Percentiles rank a stretch among this genome's conserved stretches.
phyloP scores from a whole-genome alignment of 768 basidiomycete species.

The Panaeolus papilionaceus region DNA sequence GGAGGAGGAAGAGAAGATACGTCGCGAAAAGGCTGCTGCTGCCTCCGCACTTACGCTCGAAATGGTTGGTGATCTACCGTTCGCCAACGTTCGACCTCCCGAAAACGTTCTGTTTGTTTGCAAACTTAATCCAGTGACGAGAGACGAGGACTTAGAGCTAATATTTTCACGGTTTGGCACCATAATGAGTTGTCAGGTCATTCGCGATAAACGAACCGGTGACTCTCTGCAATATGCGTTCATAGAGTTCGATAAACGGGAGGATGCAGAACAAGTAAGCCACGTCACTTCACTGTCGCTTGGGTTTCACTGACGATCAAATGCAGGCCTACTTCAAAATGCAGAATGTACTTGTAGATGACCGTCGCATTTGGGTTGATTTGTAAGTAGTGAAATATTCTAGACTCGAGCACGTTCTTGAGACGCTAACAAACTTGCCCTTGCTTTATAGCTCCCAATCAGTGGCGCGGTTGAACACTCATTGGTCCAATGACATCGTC shows the following conservation, averaged over 20 bases:
- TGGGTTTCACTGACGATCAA: slow-evolving; percentile 17
- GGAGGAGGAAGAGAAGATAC: slow-evolving; percentile 81
- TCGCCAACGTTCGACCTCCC: slow-evolving; percentile 96
- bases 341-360: slow-evolving; percentile 98
- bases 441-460: slow-evolving; percentile 78
- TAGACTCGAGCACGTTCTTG: neutral
- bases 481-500: slow-evolving; percentile 83
- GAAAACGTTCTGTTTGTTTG: slow-evolving; percentile 99
- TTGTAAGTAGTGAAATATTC: slow-evolving; percentile 65
- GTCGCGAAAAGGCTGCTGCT: slow-evolving; percentile 87
- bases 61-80: slow-evolving; percentile 99
- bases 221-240: slow-evolving; percentile 98
- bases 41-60: slow-evolving; percentile 96
- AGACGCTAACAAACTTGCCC: slow-evolving; percentile 20
- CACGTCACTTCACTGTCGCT: slow-evolving; percentile 4
- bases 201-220: slow-evolving; percentile 93
- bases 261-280: slow-evolving; percentile 91
- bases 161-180: slow-evolving; percentile 96
- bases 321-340: slow-evolving; percentile 96
- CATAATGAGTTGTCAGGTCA: slow-evolving; percentile 98
- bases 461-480: slow-evolving; percentile 83
- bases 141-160: slow-evolving; percentile 95
- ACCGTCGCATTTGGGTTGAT: slow-evolving; percentile 98
- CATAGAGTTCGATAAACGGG: slow-evolving; percentile 94
- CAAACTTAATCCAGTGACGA: slow-evolving; percentile 95